These are phyloP conservation scores for Falciphora oryzae DNA, from an alignment of 2,329 filamentous ascomycete genomes.

Conservation along the genomic window DNA sequence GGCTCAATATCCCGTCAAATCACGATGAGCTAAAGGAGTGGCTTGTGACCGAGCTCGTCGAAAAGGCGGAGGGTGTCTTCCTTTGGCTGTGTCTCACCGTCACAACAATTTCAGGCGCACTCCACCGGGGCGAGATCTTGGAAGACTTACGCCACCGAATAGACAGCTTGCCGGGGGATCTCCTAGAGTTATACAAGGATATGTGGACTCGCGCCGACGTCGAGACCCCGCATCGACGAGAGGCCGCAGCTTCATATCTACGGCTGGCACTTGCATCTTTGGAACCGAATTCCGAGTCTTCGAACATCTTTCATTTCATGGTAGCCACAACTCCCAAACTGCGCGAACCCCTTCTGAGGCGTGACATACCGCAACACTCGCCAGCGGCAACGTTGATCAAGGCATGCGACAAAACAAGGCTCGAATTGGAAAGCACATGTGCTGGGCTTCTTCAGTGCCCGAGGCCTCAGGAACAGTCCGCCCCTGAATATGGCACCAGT, in stretches of 20 bases:
- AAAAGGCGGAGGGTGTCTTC: constrained; percentile 7
- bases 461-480: no score
- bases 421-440: constrained; percentile 3
- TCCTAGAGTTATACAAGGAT: background rate
- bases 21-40: background rate
- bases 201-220: constrained; percentile 3
- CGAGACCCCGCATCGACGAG: background rate
- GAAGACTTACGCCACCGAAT: constrained; percentile 1
- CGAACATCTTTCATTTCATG: background rate
- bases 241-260: background rate
- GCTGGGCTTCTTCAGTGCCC: constrained; percentile 2
- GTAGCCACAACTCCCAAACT: background rate
- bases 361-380: background rate
- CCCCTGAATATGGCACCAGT: background rate
- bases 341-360: background rate
- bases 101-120: background rate
- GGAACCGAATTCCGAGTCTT: no score
- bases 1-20: background rate
- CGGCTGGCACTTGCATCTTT: background rate
- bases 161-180: background rate
- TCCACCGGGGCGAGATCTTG: background rate
- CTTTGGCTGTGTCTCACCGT: constrained; percentile 6
- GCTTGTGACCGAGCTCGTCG: background rate
- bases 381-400: background rate
- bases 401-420: background rate